Evolutionary conservation across 1,284 basidiomycete species (phyloP).

Genomic region (Paramarasmius palmivorus): DNA sequence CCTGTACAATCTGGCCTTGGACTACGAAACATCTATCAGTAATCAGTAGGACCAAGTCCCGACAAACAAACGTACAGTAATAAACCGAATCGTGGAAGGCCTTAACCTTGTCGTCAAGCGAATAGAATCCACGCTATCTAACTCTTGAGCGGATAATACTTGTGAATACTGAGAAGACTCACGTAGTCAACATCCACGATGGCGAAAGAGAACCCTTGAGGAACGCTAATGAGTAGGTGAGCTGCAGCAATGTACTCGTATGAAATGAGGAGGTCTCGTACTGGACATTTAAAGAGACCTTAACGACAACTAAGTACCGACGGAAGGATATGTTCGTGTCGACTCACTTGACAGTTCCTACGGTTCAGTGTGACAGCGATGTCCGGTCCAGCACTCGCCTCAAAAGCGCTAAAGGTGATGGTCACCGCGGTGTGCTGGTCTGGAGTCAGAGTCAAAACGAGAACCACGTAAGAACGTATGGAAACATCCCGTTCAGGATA

Average conservation of each 20-base stretch:
- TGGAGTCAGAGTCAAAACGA: constrained; percentile 1
- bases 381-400: constrained; percentile 22
- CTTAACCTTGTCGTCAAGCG: constrained; percentile 13
- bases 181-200: constrained; percentile 27
- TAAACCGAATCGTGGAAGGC: constrained; percentile 10
- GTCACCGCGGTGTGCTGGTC: constrained; percentile 25
- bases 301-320: neutral
- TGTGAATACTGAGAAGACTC: constrained; percentile 2
- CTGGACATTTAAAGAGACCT: constrained; percentile 20
- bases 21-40: constrained; percentile 1
- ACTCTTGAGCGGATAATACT: neutral
- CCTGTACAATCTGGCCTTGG: constrained; percentile 13
- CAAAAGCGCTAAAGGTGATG: constrained; percentile 25
- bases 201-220: constrained; percentile 25
- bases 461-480: neutral
- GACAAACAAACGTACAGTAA: constrained; percentile 4
- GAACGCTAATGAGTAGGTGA: constrained; percentile 16
- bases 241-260: neutral
- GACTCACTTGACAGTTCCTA: constrained; percentile 24
- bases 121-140: constrained; percentile 10
- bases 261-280: constrained; percentile 6
- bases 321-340: no score
- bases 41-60: neutral
- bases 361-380: constrained; percentile 21
- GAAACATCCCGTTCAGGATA: constrained; percentile 11